Conservation (phyloP, 2,329 filamentous ascomycete genomes). For the Keithomyces neogunnii region DNA sequence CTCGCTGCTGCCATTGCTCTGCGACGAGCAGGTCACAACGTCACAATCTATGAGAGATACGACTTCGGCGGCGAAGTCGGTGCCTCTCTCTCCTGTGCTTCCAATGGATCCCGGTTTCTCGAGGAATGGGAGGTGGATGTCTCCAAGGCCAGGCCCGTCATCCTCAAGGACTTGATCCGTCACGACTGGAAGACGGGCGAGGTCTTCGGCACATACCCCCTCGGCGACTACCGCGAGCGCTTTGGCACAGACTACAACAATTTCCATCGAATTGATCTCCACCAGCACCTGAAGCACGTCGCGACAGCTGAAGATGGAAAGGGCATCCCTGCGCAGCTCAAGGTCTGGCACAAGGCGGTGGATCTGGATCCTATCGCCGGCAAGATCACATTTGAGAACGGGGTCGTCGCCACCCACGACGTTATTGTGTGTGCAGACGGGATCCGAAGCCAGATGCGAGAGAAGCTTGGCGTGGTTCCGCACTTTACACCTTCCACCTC, state of each 20-base stretch:
- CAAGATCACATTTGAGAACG: conserved; percentile 42
- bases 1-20: conserved; percentile 30
- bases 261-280: conserved; percentile 57
- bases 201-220: conserved; percentile 46
- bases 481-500: conserved; percentile 44
- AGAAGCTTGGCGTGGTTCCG: conserved; percentile 45
- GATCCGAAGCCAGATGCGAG: conserved; percentile 50
- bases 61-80: conserved; percentile 59
- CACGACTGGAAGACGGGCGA: conserved; percentile 56
- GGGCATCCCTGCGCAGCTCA: conserved; percentile 40
- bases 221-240: conserved; percentile 51
- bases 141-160: conserved; percentile 48
- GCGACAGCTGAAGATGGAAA: conserved; percentile 40
- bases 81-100: conserved; percentile 53
- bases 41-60: conserved; percentile 52
- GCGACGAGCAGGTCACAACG: conserved; percentile 29
- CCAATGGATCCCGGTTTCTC: conserved; percentile 56
- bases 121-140: conserved; percentile 55
- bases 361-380: conserved; percentile 41
- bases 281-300: conserved; percentile 49
- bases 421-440: conserved; percentile 53
- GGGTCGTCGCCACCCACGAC: conserved; percentile 38
- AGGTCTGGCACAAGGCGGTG: conserved; percentile 43
- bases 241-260: conserved; percentile 56
- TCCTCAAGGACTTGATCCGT: conserved; percentile 52